Conservation (phyloP, 83 land plant species). For the Diphasiastrum complanatum region DNA sequence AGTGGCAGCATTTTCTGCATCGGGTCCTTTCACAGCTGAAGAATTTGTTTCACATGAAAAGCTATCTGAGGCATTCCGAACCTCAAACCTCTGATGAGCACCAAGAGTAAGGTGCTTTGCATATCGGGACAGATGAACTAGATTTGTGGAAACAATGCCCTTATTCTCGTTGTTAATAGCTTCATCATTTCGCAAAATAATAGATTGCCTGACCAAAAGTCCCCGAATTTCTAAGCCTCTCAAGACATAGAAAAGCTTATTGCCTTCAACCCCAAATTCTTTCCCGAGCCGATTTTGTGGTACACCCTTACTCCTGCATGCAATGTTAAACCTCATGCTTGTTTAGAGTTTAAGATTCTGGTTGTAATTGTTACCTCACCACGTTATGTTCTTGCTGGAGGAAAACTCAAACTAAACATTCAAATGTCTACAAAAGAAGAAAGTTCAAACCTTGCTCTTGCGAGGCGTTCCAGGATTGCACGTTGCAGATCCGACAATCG, state of each 20-base stretch:
- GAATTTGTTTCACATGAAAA: constrained; percentile 27
- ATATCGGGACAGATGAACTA: constrained; percentile 70
- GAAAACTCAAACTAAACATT: not conserved
- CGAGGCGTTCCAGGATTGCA: constrained; percentile 58
- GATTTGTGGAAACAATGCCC: constrained; percentile 62
- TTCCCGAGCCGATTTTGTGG: constrained; percentile 79
- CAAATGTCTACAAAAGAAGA: not conserved
- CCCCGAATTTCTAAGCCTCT: constrained; percentile 66
- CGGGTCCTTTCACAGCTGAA: constrained; percentile 9
- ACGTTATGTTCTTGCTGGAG: not conserved
- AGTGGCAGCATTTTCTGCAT: constrained; percentile 18
- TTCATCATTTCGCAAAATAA: constrained; percentile 51
- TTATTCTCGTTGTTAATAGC: constrained; percentile 19
- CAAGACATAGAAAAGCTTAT: constrained; percentile 66
- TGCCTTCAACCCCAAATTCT: constrained; percentile 70
- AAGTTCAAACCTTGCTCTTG: constrained; percentile 53
- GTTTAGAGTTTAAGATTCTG: not conserved
- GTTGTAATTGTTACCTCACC: not conserved
- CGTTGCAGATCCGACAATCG: constrained; percentile 47
- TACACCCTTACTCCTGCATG: constrained; percentile 62
- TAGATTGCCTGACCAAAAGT: constrained; percentile 61
- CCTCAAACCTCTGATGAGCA: constrained; percentile 78
- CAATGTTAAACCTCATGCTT: not conserved
- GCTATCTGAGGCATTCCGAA: constrained; percentile 35
- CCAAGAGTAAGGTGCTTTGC: constrained; percentile 53